Conservation (phyloP, 129 eudicot species). For the Chrysanthemum seticuspe region DNA sequence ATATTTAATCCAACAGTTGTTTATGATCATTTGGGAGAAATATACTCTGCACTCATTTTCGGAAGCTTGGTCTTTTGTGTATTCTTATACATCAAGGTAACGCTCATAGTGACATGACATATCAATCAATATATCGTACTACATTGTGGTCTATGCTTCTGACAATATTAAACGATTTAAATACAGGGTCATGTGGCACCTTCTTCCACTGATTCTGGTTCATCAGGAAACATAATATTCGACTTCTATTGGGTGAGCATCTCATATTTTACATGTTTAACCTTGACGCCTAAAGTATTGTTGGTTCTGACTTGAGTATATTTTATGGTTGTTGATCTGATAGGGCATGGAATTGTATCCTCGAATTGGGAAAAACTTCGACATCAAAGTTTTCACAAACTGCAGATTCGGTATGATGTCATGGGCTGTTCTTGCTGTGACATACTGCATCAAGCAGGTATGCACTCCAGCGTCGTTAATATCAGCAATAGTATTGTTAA, state of each 20-base stretch:
- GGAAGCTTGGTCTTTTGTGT: slow-evolving; percentile 90
- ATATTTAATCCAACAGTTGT: slow-evolving; percentile 82
- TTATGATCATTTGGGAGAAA: slow-evolving; percentile 94
- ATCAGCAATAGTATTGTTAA: background rate
- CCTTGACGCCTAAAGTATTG: background rate
- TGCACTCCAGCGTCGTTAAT: background rate
- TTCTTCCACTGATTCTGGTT: slow-evolving; percentile 94
- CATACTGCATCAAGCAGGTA: slow-evolving; percentile 99
- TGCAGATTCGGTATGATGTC: slow-evolving; percentile 99
- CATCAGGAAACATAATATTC: slow-evolving; percentile 86
- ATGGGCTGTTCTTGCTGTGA: slow-evolving; percentile 98
- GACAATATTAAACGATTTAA: slow-evolving; percentile 30
- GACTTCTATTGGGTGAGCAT: slow-evolving; percentile 94
- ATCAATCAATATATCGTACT: slow-evolving; percentile 9
- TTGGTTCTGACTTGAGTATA: slow-evolving; percentile 1
- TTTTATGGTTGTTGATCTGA: slow-evolving; percentile 16
- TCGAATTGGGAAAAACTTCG: slow-evolving; percentile 89
- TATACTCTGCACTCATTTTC: slow-evolving; percentile 83
- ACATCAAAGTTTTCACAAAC: slow-evolving; percentile 92
- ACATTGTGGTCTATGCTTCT: slow-evolving; percentile 13
- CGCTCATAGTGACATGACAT: slow-evolving; percentile 5
- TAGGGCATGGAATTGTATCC: slow-evolving; percentile 99
- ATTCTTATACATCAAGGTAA: slow-evolving; percentile 83
- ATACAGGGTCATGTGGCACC: slow-evolving; percentile 81
- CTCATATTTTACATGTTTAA: background rate